Base-by-base conservation (phyloP, 225 moss, liverwort and hornwort genomes). In the Neckera pumila region DNA sequence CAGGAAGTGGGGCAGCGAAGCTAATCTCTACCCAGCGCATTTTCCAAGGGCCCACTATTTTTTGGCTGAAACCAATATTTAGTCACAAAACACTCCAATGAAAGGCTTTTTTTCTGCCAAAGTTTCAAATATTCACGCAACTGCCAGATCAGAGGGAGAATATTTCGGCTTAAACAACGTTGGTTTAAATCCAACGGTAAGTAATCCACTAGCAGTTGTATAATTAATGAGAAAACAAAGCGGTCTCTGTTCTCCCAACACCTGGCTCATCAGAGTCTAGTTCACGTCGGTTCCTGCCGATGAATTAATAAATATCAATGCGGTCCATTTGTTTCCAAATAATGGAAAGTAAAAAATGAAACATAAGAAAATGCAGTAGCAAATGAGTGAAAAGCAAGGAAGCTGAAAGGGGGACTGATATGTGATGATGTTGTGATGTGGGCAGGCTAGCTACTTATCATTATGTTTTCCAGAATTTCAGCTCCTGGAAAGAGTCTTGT, bases 401-500 rank as follows among this genome's bases (percentile, higher is more conserved):
- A n/a, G 56, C 54, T 56, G 56, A 25, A 54, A n/a, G 56, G 56
- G 7, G 56, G 56, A 78, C 26, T 38, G 78, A 57, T 78, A 78
- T 14, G 38, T 78, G 78, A 57, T 78, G 78, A 38, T 78, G 78
- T 38, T 57, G 38, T 4, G 7, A 57, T 4, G 78, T 56, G 78
- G 78, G 57, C 57, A 26, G 57, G 56, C n/a, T 25, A 51, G 9
- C 18, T 4, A 16, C 65, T 11, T 49, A 49, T 2, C n/a, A n/a
- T 7, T 25, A 34, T 26, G 56, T 77, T 57, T 26, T 16, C 56
- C 77, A n/a, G 77, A 80, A 42, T 80, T 59, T 80, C 80, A 25
- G 86, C 83, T 82, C 61, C 69, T 43, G 54, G 90, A 90, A 87
- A 78, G 70, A 71, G 87, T 90, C 90, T 17, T 77, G 81, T 43